These are phyloP conservation scores for Candida bentonensis DNA, from an alignment of 805 yeast species.

Conservation along the genomic window DNA sequence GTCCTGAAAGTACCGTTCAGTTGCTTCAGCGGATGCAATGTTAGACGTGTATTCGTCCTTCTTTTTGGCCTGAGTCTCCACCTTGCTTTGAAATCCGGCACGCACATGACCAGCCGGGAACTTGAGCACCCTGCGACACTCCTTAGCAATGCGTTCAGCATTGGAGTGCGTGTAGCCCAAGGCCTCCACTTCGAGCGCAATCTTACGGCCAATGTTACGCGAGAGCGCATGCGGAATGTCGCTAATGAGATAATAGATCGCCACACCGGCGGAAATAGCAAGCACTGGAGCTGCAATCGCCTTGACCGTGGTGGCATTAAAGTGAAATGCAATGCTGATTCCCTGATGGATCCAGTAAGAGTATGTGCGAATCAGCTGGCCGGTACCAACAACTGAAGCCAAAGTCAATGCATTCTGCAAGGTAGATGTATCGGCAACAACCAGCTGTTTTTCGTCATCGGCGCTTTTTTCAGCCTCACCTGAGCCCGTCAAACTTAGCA, in stretches of 20 bases:
- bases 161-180: constrained; percentile 70
- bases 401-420: constrained; percentile 2
- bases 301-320: constrained; percentile 3
- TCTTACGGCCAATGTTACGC: constrained; percentile 61
- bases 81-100: constrained; percentile 46
- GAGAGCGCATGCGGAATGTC: constrained; percentile 89
- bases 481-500: constrained; percentile 11
- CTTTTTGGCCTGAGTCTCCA: constrained; percentile 46
- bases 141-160: constrained; percentile 65
- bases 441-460: constrained; percentile 4
- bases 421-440: not conserved
- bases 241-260: constrained; percentile 36
- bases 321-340: not conserved
- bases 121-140: constrained; percentile 66
- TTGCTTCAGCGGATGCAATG: constrained; percentile 41
- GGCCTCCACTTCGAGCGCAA: constrained; percentile 44
- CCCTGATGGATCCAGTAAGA: constrained; percentile 11
- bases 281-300: constrained; percentile 26
- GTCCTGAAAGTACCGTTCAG: constrained; percentile 39
- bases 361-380: constrained; percentile 11
- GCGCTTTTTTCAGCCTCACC: not conserved
- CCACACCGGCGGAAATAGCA: not conserved
- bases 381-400: constrained; percentile 15
- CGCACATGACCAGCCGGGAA: constrained; percentile 76
- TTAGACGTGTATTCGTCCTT: constrained; percentile 41